Conservation (phyloP, 1,284 basidiomycete genomes). For the Malassezia restricta region DNA sequence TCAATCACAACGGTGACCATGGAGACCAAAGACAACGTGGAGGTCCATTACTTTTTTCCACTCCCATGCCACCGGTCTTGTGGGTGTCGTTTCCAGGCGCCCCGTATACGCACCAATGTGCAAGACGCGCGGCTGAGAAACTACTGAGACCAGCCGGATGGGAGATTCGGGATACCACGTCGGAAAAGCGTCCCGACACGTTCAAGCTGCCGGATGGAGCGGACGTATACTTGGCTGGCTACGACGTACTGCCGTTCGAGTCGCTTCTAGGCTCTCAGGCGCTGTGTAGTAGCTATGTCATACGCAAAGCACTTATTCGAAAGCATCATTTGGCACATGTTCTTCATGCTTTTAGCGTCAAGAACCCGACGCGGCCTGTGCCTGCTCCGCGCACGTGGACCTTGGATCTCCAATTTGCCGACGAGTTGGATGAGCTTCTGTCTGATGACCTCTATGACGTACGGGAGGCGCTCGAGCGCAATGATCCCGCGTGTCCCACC, state of each 20-base stretch:
- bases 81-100: constrained; percentile 37
- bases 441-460: constrained; percentile 87
- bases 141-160: constrained; percentile 23
- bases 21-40: background rate
- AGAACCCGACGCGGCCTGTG: background rate
- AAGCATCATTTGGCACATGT: constrained; percentile 81
- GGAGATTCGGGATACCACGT: constrained; percentile 12
- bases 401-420: constrained; percentile 76
- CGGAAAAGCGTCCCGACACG: background rate
- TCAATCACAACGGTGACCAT: constrained; percentile 12
- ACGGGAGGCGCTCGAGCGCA: constrained; percentile 51
- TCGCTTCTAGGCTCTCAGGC: constrained; percentile 15
- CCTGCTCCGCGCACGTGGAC: constrained; percentile 67
- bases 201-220: background rate
- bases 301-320: constrained; percentile 82
- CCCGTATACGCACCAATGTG: constrained; percentile 34
- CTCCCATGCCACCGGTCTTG: constrained; percentile 13
- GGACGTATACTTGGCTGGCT: constrained; percentile 33
- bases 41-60: background rate
- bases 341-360: constrained; percentile 49
- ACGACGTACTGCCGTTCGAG: constrained; percentile 41
- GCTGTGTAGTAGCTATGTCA: constrained; percentile 66
- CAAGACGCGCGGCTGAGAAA: constrained; percentile 18
- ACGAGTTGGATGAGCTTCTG: constrained; percentile 90
- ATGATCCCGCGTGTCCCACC: constrained; percentile 48